Evolutionary conservation across 2,329 filamentous ascomycete genomes (phyloP), one percentile per base, ranked within the genome.

Genomic region (Aspergillus sp.): DNA sequence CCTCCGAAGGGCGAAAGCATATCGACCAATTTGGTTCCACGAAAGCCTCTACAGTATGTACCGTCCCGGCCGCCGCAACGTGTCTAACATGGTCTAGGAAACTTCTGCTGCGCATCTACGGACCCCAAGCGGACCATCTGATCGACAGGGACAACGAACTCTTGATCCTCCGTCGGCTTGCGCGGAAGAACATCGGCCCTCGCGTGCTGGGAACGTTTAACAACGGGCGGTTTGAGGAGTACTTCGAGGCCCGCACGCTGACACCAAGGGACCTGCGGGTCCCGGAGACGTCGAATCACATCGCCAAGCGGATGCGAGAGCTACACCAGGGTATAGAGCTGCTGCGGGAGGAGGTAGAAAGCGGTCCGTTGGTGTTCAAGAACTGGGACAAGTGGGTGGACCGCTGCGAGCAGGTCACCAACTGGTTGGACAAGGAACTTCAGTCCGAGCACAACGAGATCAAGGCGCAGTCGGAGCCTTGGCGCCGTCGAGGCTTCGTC

Each of bases 241-340:
- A 80, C 54, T 83, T 95, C 55, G 77, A 94, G 52, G 86, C 91
- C 1, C 75, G 76, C 24, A 80, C 91, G 1, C 71, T 98, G 26
- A 89, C 80, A 0, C 71, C 81, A 0, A 68, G 74, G 15, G 83
- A 93, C 44, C 63, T 98, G 28, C 80, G 85, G 24, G 75, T 84
- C 19, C 75, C 84, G 0, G 83, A 86, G 30, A 95, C 85, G 0
- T 93, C 83, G 20, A 82, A 75, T 51, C 84, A 94, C 53, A 98
- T 98, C 52, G 89, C 91, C 8, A 96, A 96, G 68, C 83, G 91
- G 31, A 94, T 98, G 86, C 75, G 88, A 41, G 91, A 98, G 59
- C 71, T 98, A 22, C 91, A 98, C 50, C 84, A 94, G 32, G 91
- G 91, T 1, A 81, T 98, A 40, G 86, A 95, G 16, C 67, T 98